Conservation (phyloP, 352 stramenopile species). For the Phytophthora ohioensis region DNA sequence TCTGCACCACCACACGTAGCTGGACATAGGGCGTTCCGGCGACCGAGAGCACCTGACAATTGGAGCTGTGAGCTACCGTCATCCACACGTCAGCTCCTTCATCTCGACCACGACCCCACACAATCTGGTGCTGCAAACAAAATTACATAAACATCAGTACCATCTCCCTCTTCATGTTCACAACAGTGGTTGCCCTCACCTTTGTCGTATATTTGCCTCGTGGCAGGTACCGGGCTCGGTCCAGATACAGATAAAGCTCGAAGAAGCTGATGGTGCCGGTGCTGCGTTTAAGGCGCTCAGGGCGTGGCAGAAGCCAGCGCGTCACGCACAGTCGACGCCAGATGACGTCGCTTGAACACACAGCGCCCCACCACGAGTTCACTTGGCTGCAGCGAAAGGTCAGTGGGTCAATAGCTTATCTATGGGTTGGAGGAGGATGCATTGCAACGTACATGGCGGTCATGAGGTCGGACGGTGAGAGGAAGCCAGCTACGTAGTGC, state of each 20-base stretch:
- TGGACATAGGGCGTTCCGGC: constrained; percentile 58
- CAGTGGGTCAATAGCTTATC: neutral
- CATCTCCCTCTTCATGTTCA: neutral
- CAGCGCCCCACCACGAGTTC: constrained; percentile 57
- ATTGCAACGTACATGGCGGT: constrained; percentile 51
- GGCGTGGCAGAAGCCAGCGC: constrained; percentile 60
- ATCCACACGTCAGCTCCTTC: constrained; percentile 80
- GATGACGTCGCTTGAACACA: constrained; percentile 60
- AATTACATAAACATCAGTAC: neutral
- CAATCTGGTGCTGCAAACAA: constrained; percentile 54
- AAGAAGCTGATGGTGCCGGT: constrained; percentile 59
- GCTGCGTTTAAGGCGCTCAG: constrained; percentile 53
- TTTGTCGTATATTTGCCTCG: constrained; percentile 74
- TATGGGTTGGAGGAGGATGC: neutral
- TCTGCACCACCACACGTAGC: constrained; percentile 76
- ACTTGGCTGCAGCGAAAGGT: constrained; percentile 47
- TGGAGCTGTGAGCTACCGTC: constrained; percentile 71
- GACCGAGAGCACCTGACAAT: constrained; percentile 60
- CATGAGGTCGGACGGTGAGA: constrained; percentile 60
- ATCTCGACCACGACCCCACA: constrained; percentile 72
- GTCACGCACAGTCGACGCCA: constrained; percentile 58
- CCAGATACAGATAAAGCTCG: constrained; percentile 71
- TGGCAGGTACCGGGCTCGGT: constrained; percentile 62
- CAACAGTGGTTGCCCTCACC: constrained; percentile 28
- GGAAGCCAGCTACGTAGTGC: constrained; percentile 61